phyloP scores from a whole-genome alignment of 1,284 basidiomycete genomes.

The Ceratobasidium sp. region DNA sequence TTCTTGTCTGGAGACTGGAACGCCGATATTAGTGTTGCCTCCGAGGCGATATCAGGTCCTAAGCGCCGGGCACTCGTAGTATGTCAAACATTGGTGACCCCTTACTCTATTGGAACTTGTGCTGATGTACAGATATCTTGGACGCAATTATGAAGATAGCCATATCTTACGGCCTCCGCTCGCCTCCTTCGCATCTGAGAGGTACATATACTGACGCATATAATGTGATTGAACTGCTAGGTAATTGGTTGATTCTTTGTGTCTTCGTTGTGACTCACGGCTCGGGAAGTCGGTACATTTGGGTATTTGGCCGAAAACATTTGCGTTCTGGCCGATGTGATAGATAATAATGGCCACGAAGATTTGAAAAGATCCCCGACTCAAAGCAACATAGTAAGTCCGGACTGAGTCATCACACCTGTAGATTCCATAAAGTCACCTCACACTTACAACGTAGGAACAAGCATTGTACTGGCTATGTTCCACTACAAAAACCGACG shows the following conservation, averaged over 20 bases:
- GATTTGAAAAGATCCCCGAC: not conserved
- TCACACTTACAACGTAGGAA: not conserved
- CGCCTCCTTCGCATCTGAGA: not conserved
- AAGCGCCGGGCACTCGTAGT: not conserved
- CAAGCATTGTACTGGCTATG: not conserved
- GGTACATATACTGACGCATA: slow-evolving; percentile 2
- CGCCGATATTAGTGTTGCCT: not conserved
- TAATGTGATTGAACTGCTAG: slow-evolving; percentile 2
- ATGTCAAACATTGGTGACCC: not conserved
- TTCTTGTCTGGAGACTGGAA: not conserved
- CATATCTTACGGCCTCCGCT: not conserved
- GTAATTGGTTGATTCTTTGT: not conserved
- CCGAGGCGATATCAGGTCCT: too few relatives aligned
- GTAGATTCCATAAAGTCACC: not conserved
- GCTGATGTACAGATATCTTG: not conserved
- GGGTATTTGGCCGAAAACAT: not conserved
- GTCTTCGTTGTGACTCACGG: not conserved
- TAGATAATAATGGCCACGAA: not conserved
- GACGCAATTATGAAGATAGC: not conserved
- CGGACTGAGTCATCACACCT: not conserved
- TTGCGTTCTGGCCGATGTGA: slow-evolving; percentile 23
- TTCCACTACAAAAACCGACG: not conserved
- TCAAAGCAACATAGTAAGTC: slow-evolving; percentile 14
- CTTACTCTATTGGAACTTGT: not conserved
- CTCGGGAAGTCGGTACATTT: not conserved